phyloP scores from a whole-genome alignment of 2,329 filamentous ascomycete genomes.

The Teratosphaeria zuluensis region DNA sequence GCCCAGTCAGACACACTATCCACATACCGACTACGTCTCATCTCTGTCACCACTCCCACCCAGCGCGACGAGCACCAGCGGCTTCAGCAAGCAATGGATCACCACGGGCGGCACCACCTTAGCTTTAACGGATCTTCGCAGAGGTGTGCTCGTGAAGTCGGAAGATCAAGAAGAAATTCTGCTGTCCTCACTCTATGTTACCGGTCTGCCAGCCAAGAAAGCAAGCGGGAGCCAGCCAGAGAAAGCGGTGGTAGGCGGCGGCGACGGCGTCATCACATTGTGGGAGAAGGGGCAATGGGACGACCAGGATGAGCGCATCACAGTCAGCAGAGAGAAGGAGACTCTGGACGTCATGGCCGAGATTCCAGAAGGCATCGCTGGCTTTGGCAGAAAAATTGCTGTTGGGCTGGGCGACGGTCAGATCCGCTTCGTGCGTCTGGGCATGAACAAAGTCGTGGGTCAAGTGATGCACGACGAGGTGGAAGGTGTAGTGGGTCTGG shows the following conservation, averaged over 20 bases:
- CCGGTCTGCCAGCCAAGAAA: slow-evolving; percentile 59
- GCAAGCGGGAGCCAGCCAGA: slow-evolving; percentile 58
- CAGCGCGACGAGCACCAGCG: slow-evolving; percentile 70
- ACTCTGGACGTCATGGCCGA: slow-evolving; percentile 69
- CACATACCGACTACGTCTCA: slow-evolving; percentile 88
- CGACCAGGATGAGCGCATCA: slow-evolving; percentile 83
- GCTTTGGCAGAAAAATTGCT: slow-evolving; percentile 61
- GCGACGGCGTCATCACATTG: slow-evolving; percentile 72
- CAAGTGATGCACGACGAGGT: slow-evolving; percentile 71
- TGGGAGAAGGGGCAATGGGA: slow-evolving; percentile 96
- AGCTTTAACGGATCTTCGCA: slow-evolving; percentile 77
- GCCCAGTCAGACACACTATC: slow-evolving; percentile 70
- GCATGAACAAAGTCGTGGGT: slow-evolving; percentile 59
- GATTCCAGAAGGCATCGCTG: slow-evolving; percentile 60
- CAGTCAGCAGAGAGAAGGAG: slow-evolving; percentile 57
- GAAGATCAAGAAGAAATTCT: slow-evolving; percentile 94
- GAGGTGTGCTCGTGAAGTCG: slow-evolving; percentile 76
- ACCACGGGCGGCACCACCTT: slow-evolving; percentile 87
- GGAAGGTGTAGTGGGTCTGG: slow-evolving; percentile 72
- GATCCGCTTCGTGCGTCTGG: slow-evolving; percentile 67
- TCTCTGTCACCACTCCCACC: slow-evolving; percentile 76
- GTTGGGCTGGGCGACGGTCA: slow-evolving; percentile 75
- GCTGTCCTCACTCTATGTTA: slow-evolving; percentile 68
- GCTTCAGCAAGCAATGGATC: slow-evolving; percentile 89
- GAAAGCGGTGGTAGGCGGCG: slow-evolving; percentile 67